Evolutionary conservation across 257 asterid species (phyloP), one percentile per base, ranked within the genome.

Genomic region (Nicotiana benthamiana): DNA sequence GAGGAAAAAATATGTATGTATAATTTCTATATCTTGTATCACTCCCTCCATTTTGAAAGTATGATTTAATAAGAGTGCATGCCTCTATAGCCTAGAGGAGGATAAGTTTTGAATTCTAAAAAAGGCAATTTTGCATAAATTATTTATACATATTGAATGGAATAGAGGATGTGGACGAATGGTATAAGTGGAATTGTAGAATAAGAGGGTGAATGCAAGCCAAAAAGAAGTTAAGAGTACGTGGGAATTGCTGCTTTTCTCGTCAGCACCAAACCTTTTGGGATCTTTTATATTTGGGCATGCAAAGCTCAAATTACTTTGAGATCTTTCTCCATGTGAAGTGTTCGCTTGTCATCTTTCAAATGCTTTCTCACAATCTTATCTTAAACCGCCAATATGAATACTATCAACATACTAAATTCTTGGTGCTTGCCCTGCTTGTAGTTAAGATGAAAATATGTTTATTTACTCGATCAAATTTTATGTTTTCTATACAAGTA

Each of bases 311-410:
- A 70, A 70, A 5, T 70, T 43, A 70, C 77, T 43, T 64, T 5
- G 3, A 72, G 59, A 72, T 72, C 26, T 72, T 72, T 72, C 77
- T 72, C 36, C 77, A 72, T 72, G 59, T 72, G 77, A 46, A 72
- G 77, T 46, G 77, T 72, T 46, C 22, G 24, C 8, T 70, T 70
- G 36, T 70, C 77, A 70, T 22, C 77, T 70, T 70, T 70, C 57
- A 70, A 22, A 36, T 43, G 6, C 22, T 13, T 70, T 43, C 48
- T 22, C 77, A 22, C 77, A 72, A 72, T 72, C 77, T 72, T 43
- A 72, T 72, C 77, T 34, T 72, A 22, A 6, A 51, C 46, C 34
- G 4, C 6, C 34, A 30, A 30, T 27, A 27, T 1, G 28, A 27
- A 27, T 27, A 1, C 34, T 30, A 30, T 30, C 34, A 30, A 30